These are phyloP conservation scores for Trypanosoma melophagium DNA, from an alignment of 208 protist genomes.

Conservation along the genomic window DNA sequence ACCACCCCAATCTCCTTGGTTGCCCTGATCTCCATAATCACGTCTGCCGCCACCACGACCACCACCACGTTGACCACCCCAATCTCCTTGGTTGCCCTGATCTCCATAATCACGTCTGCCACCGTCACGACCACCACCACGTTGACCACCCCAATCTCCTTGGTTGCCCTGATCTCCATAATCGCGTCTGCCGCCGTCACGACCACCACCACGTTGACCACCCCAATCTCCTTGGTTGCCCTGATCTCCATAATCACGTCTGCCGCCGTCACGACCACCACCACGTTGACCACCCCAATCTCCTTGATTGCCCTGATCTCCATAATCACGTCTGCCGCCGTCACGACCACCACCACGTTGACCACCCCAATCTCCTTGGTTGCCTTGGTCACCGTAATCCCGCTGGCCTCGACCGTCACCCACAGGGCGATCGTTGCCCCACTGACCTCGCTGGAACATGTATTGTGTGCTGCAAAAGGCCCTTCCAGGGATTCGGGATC, in stretches of 20 bases:
- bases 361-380: constrained; percentile 19
- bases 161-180: constrained; percentile 8
- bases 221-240: constrained; percentile 20
- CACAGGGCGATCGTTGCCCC: neutral
- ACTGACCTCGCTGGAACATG: constrained; percentile 30
- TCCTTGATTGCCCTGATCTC: constrained; percentile 19
- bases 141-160: constrained; percentile 7
- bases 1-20: constrained; percentile 22
- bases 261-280: constrained; percentile 16
- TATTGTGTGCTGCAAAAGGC: constrained; percentile 20
- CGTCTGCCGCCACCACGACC: constrained; percentile 19
- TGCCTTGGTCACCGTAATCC: constrained; percentile 24
- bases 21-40: constrained; percentile 24
- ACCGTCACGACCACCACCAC: constrained; percentile 17
- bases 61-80: constrained; percentile 14
- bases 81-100: constrained; percentile 6
- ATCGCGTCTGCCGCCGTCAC: constrained; percentile 15
- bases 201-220: constrained; percentile 10
- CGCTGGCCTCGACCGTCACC: constrained; percentile 9
- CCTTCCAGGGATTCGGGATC: constrained; percentile 6
- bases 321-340: constrained; percentile 13
- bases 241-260: constrained; percentile 23
- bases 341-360: constrained; percentile 19
- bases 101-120: constrained; percentile 6
- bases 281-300: constrained; percentile 20